phyloP scores from a whole-genome alignment of 371 early-diverging fungal genomes.

The Apophysomyces sp. region DNA sequence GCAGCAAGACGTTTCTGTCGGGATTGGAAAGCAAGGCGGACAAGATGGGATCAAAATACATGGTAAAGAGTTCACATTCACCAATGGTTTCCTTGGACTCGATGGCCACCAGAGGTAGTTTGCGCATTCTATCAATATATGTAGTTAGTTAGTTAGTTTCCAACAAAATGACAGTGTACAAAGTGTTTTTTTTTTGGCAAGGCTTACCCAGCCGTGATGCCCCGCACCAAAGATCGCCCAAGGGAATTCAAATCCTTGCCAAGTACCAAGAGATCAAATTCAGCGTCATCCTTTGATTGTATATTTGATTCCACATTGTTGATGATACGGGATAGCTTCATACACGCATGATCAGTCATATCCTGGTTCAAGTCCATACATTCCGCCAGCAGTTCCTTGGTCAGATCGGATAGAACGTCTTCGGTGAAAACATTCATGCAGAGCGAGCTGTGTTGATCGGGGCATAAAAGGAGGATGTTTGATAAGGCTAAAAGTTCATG shows the following conservation, averaged over 20 bases:
- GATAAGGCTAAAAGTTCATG: slow-evolving; percentile 12
- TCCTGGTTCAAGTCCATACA: slow-evolving; percentile 5
- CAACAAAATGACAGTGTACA: not conserved
- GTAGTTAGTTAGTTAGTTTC: not conserved
- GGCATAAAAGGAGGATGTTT: slow-evolving; percentile 12
- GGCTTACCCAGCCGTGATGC: slow-evolving; percentile 4
- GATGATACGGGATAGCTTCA: slow-evolving; percentile 7
- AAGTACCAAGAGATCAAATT: slow-evolving; percentile 11
- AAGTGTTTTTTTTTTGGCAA: not conserved
- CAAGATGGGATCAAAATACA: slow-evolving; percentile 22
- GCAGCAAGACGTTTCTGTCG: slow-evolving; percentile 17
- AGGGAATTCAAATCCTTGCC: slow-evolving; percentile 7
- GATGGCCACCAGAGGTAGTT: not conserved
- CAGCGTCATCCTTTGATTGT: slow-evolving; percentile 11
- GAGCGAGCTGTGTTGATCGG: slow-evolving; percentile 7
- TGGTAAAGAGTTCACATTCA: not conserved
- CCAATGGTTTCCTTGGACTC: not conserved
- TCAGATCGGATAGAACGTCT: slow-evolving; percentile 8
- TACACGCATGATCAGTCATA: slow-evolving; percentile 12
- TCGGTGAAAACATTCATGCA: slow-evolving; percentile 9
- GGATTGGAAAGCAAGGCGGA: slow-evolving; percentile 18
- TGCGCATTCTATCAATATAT: not conserved
- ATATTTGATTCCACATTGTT: slow-evolving; percentile 9
- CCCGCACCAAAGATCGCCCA: slow-evolving; percentile 10
- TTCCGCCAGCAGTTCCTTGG: slow-evolving; percentile 12